Conservation (phyloP, 495 filamentous ascomycete species). For the Penicillium waksmanii region DNA sequence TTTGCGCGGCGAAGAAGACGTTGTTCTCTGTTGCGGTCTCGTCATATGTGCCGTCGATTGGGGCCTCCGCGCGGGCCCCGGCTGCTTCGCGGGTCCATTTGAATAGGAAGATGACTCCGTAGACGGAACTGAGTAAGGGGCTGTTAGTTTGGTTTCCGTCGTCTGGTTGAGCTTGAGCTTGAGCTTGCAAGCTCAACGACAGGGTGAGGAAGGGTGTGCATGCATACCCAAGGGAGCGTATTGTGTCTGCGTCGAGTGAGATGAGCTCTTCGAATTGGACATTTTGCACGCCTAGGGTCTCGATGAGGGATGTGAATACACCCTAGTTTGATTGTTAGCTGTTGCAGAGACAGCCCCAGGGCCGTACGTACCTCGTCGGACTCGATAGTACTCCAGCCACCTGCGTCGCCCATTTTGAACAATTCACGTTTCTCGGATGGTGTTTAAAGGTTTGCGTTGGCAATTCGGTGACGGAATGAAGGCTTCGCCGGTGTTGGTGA, state of each 20-base stretch:
- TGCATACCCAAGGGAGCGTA: slow-evolving; percentile 65
- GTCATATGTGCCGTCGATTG: slow-evolving; percentile 80
- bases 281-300: slow-evolving; percentile 87
- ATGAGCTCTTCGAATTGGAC: slow-evolving; percentile 98
- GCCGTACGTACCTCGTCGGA: slow-evolving; percentile 79
- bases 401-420: slow-evolving; percentile 45
- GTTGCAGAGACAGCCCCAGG: slow-evolving; percentile 1
- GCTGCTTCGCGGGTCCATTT: slow-evolving; percentile 85
- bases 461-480: slow-evolving; percentile 8
- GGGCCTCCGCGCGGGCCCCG: slow-evolving; percentile 59
- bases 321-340: slow-evolving; percentile 60
- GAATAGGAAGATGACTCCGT: slow-evolving; percentile 99
- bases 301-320: slow-evolving; percentile 92
- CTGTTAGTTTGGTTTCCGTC: slow-evolving; percentile 18
- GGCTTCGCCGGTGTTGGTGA: slow-evolving; percentile 13
- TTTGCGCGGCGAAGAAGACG: slow-evolving; percentile 95
- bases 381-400: slow-evolving; percentile 81
- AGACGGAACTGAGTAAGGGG: slow-evolving; percentile 67
- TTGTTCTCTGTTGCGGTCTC: slow-evolving; percentile 63
- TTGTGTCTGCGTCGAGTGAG: slow-evolving; percentile 78
- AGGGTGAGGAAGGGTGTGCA: neutral
- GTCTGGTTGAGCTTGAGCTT: slow-evolving; percentile 11
- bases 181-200: slow-evolving; percentile 2
- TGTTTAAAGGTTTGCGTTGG: slow-evolving; percentile 7
- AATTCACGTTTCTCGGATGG: neutral